Evolutionary conservation across 2,329 filamentous ascomycete species (phyloP).

Genomic region (Neobulgaria alba): DNA sequence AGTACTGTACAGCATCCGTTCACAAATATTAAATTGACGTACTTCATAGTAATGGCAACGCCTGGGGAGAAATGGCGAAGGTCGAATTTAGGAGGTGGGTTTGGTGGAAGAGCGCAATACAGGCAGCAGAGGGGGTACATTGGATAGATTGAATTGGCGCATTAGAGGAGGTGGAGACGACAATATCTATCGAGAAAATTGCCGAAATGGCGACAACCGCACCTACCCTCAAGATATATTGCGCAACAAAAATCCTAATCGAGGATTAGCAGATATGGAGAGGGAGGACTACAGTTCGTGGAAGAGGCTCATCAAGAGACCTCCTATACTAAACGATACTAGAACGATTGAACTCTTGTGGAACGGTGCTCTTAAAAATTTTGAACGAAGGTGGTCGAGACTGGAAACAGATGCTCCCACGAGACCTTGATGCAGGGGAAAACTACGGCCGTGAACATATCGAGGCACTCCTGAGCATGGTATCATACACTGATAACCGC

Average conservation of each 20-base stretch:
- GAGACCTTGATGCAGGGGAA: slow-evolving; percentile 7
- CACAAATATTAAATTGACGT: neutral
- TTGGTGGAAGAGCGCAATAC: neutral
- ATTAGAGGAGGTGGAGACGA: slow-evolving; percentile 3
- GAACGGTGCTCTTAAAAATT: slow-evolving; percentile 10
- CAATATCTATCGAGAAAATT: slow-evolving; percentile 5
- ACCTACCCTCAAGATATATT: slow-evolving; percentile 7
- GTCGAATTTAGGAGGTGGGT: neutral
- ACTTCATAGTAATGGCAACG: neutral
- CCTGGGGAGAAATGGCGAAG: neutral
- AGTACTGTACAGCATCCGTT: neutral
- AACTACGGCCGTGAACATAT: slow-evolving; percentile 1
- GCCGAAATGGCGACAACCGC: slow-evolving; percentile 5
- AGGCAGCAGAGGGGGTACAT: slow-evolving; percentile 2
- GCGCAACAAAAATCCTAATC: neutral
- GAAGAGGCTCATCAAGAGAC: slow-evolving; percentile 10
- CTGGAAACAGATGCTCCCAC: slow-evolving; percentile 10
- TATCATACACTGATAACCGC: neutral
- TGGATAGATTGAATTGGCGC: neutral
- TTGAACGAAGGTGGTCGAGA: slow-evolving; percentile 10
- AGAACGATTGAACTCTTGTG: slow-evolving; percentile 7
- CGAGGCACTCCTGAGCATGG: neutral
- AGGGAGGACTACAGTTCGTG: slow-evolving; percentile 6
- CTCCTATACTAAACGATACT: slow-evolving; percentile 7
- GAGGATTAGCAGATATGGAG: neutral